Percentiles rank a stretch among this genome's conserved stretches.
Conservation (phyloP, 225 moss, liverwort and hornwort species). For the Marchantia paleacea region DNA sequence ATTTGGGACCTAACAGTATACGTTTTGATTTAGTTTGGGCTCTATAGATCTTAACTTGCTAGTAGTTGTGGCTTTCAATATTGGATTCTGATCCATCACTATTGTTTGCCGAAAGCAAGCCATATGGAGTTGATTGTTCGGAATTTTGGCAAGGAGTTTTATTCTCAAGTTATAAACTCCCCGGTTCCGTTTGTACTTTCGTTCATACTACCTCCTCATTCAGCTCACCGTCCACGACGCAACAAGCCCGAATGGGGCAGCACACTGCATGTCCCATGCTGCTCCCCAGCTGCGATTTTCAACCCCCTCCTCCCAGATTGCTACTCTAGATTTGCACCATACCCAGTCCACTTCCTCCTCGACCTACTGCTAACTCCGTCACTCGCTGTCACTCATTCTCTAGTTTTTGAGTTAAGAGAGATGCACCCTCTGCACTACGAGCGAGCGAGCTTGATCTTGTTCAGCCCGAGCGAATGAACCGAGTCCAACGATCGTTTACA, state of each 20-base stretch:
- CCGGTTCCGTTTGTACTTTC: too few species aligned
- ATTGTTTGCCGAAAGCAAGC: too few species aligned
- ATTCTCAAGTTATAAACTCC: too few species aligned
- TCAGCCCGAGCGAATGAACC: background rate
- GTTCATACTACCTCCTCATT: slow-evolving; percentile 19
- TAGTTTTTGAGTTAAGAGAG: background rate
- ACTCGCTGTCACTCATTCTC: too few species aligned
- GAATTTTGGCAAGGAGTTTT: too few species aligned
- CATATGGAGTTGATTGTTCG: too few species aligned
- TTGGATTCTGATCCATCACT: too few species aligned
- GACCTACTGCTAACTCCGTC: background rate
- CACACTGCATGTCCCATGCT: slow-evolving; percentile 28
- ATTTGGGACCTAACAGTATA: too few species aligned
- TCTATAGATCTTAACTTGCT: too few species aligned
- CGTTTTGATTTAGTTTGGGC: too few species aligned
- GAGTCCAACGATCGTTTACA: background rate
- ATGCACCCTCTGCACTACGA: background rate
- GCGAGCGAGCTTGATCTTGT: background rate
- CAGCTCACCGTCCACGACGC: slow-evolving; percentile 23
- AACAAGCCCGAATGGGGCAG: slow-evolving; percentile 8
- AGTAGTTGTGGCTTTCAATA: too few species aligned
- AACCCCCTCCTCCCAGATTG: background rate
- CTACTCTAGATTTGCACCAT: background rate
- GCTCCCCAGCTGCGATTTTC: slow-evolving; percentile 4
- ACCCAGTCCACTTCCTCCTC: background rate